Conservation (phyloP, 805 yeast genomes). For the Candida morakotiae region DNA sequence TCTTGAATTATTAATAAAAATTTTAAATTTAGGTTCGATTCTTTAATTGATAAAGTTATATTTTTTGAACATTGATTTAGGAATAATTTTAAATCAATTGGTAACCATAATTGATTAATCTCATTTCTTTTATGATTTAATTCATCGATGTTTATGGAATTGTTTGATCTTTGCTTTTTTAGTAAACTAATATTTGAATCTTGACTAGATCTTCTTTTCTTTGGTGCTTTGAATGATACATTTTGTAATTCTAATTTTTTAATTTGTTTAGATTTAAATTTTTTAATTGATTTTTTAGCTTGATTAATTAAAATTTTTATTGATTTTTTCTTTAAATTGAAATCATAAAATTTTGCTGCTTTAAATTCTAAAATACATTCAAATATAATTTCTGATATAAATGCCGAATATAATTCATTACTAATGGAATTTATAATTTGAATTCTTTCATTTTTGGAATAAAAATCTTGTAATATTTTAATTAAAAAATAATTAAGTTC, state of each 20-base stretch:
- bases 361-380: conserved; percentile 35
- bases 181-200: conserved; percentile 8
- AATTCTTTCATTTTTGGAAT: conserved; percentile 17
- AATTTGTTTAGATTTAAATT: conserved; percentile 25
- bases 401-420: conserved; percentile 53
- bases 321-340: conserved; percentile 22
- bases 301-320: conserved; percentile 27
- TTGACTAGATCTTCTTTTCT: conserved; percentile 15
- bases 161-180: neutral
- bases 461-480: conserved; percentile 18
- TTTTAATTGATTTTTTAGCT: conserved; percentile 19
- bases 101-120: conserved; percentile 45
- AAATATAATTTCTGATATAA: conserved; percentile 54
- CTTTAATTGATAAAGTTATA: conserved; percentile 19
- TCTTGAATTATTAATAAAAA: conserved; percentile 44
- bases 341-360: conserved; percentile 41
- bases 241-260: conserved; percentile 21
- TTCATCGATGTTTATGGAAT: neutral
- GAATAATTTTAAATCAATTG: conserved; percentile 35
- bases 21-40: conserved; percentile 21
- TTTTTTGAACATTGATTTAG: conserved; percentile 24
- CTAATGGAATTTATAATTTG: conserved; percentile 37
- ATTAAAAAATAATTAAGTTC: conserved; percentile 24
- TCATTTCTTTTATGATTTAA: conserved; percentile 16
- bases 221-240: conserved; percentile 18